These are phyloP conservation scores for Stevia rebaudiana DNA, from an alignment of 140 eudicot genomes.

Conservation along the genomic window DNA sequence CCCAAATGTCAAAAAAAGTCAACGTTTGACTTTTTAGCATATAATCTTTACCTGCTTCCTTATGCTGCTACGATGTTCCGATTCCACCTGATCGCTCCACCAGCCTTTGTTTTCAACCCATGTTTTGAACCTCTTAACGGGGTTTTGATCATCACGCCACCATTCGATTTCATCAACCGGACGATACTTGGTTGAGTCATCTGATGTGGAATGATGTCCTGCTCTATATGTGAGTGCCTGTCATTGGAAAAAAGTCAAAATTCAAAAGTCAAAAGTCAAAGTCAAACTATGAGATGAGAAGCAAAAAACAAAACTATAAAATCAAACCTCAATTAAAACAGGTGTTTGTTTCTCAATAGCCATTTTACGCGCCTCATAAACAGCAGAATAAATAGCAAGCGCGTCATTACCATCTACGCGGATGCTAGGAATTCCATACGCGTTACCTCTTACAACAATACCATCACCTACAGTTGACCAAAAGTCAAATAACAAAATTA, in stretches of 20 bases:
- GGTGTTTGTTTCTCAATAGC: constrained; percentile 64
- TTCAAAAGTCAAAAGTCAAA: neutral
- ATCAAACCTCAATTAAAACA: constrained; percentile 69
- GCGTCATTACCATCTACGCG: constrained; percentile 91
- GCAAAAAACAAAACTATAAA: neutral
- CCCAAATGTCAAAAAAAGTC: neutral
- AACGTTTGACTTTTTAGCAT: neutral
- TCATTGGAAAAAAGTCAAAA: neutral
- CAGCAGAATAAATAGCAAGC: constrained; percentile 64
- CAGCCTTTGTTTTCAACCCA: constrained; percentile 70
- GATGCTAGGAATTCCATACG: constrained; percentile 75
- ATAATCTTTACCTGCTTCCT: constrained; percentile 52
- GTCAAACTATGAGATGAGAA: neutral
- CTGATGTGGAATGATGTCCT: constrained; percentile 90
- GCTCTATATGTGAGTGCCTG: constrained; percentile 91
- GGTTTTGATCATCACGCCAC: constrained; percentile 63
- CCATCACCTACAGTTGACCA: constrained; percentile 69
- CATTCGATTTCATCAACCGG: constrained; percentile 55
- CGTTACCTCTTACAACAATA: constrained; percentile 77
- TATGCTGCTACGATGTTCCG: constrained; percentile 41
- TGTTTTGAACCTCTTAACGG: constrained; percentile 50
- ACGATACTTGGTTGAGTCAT: constrained; percentile 86
- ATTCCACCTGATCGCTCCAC: constrained; percentile 72
- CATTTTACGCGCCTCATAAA: constrained; percentile 64
- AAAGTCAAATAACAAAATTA: neutral